Percentiles rank a stretch among this genome's conserved stretches.
phyloP scores from a whole-genome alignment of 2,329 filamentous ascomycete genomes.

The Penicillium glabrum region DNA sequence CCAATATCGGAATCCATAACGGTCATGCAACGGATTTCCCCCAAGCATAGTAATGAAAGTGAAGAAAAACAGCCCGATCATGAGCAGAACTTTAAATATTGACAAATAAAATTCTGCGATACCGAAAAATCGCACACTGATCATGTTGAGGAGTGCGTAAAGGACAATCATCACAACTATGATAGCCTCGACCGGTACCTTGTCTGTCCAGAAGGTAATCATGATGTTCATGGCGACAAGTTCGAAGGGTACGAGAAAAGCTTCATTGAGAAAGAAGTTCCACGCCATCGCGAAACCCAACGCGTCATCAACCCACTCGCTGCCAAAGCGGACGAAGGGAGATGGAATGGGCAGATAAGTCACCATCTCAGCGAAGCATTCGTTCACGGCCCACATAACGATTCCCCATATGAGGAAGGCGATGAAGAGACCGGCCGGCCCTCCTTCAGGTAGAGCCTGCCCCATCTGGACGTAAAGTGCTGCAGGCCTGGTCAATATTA shows the following conservation, averaged over 20 bases:
- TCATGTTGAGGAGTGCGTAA: slow-evolving; percentile 43
- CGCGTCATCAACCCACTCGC: slow-evolving; percentile 32
- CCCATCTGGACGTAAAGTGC: slow-evolving; percentile 32
- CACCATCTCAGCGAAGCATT: slow-evolving; percentile 33
- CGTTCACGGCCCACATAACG: slow-evolving; percentile 33
- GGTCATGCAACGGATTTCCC: slow-evolving; percentile 68
- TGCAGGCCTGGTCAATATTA: background rate
- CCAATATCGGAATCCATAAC: slow-evolving; percentile 68
- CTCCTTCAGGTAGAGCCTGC: slow-evolving; percentile 32
- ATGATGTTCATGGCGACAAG: slow-evolving; percentile 14
- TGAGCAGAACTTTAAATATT: slow-evolving; percentile 40
- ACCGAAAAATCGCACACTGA: slow-evolving; percentile 47
- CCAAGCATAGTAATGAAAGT: slow-evolving; percentile 80
- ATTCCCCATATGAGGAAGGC: slow-evolving; percentile 24
- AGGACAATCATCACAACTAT: slow-evolving; percentile 40
- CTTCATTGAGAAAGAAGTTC: slow-evolving; percentile 30
- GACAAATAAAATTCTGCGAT: slow-evolving; percentile 51
- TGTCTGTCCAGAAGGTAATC: slow-evolving; percentile 15
- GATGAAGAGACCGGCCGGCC: slow-evolving; percentile 36
- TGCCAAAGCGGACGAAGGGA: slow-evolving; percentile 25
- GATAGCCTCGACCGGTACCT: slow-evolving; percentile 31
- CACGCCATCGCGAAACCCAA: slow-evolving; percentile 31
- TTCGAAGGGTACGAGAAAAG: background rate
- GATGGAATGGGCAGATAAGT: slow-evolving; percentile 27
- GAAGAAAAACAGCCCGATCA: slow-evolving; percentile 30